Evolutionary conservation across 257 asterid species (phyloP), one percentile per base, ranked within the genome.

Genomic region (Solanum ossicruentum): DNA sequence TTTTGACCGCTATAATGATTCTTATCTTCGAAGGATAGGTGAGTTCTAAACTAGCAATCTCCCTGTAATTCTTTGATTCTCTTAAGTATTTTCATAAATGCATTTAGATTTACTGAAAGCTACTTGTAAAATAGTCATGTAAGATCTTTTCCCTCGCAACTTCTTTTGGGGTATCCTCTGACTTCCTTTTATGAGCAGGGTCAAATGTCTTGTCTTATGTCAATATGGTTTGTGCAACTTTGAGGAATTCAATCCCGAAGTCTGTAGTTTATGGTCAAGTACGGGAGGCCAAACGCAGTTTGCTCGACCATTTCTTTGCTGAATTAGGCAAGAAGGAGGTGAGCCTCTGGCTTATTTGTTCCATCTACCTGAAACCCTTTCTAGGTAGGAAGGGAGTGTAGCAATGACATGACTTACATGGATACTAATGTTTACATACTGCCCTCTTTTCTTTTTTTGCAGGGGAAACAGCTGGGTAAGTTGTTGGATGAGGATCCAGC

Each of bases 401-500:
- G 6, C 82, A 43, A 23, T 84, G 11, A 18, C 12, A 45, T 7
- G 17, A 47, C 32, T 23, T 55, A 7, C 21, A 39, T 10, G 26
- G 58, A 39, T 45, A 82, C 6, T 51, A 21, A 23, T 13, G 81
- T 5, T 23, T 23, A 3, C 32, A 8, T n/a, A 52, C 18, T 10
- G 1, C 21, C 16, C 78, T 21, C 58, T 80, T 17, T 56, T 13
- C 43, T 28, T 54, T 16, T 52, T 55, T 80, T 77, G 43, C 23
- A 67, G 23, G 15, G 77, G 13, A 28, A 28, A 28, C 32, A 91
- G 45, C 84, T 94, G 86, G 94, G 97, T 7, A 88, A 58, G 51
- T 79, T 94, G 83, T 85, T 94, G 86, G 97, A 94, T 56, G 98
- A 94, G 91, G 98, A 94, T 89, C 98, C 98, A 7, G 93, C 92